Percentiles rank a stretch among this genome's conserved stretches.
Conservation (phyloP, 306 rosid species). For the Pyrus pyrifolia region DNA sequence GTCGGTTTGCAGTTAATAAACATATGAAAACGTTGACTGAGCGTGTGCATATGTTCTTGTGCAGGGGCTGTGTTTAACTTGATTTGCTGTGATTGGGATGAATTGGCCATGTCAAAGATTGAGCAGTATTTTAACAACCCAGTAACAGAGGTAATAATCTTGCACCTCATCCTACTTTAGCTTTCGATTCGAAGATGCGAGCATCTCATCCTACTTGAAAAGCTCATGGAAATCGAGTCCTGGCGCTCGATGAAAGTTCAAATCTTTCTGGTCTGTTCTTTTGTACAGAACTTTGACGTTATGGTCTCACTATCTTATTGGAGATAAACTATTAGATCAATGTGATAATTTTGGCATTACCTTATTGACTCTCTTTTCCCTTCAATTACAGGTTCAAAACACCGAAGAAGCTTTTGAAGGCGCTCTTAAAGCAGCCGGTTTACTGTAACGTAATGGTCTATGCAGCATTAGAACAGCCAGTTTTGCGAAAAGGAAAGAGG, state of each 20-base stretch:
- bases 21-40: background rate
- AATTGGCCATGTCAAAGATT: conserved; percentile 14
- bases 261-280: background rate
- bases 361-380: background rate
- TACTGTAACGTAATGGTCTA: conserved; percentile 12
- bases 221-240: background rate
- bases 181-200: too few relatives aligned
- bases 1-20: background rate
- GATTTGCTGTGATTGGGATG: conserved; percentile 14
- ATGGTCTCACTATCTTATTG: background rate
- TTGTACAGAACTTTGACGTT: background rate
- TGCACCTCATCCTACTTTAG: background rate
- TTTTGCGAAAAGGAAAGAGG: background rate
- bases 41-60: background rate
- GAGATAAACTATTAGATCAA: background rate
- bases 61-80: conserved; percentile 25
- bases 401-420: conserved; percentile 40
- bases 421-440: conserved; percentile 61
- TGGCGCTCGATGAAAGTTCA: background rate
- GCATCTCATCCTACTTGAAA: background rate
- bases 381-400: conserved; percentile 18
- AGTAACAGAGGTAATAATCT: conserved; percentile 16
- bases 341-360: background rate
- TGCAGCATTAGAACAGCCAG: background rate
- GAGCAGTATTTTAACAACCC: conserved; percentile 19